phyloP scores from a whole-genome alignment of 1,284 basidiomycete species.

The Boletus subluridellus region DNA sequence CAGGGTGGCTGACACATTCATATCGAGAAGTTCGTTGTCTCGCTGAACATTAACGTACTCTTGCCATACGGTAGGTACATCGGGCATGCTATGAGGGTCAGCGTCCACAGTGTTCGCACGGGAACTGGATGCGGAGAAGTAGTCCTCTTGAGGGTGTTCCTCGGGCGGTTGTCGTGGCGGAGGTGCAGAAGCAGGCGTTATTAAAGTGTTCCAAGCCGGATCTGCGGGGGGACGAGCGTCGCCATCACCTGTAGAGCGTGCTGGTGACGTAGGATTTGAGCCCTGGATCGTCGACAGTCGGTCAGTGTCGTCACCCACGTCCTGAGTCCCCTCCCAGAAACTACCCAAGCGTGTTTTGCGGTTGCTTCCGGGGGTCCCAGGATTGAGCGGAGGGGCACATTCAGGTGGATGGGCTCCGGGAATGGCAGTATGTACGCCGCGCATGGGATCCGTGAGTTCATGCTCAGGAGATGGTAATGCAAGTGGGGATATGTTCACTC shows the following conservation, averaged over 20 bases:
- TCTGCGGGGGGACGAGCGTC: slow-evolving; percentile 11
- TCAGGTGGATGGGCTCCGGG: slow-evolving; percentile 56
- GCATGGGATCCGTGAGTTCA: slow-evolving; percentile 82
- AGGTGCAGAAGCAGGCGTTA: slow-evolving; percentile 20
- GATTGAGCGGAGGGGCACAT: slow-evolving; percentile 29
- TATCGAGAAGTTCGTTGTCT: slow-evolving; percentile 28
- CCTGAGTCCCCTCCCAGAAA: slow-evolving; percentile 68
- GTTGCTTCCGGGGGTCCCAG: slow-evolving; percentile 46
- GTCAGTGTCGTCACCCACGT: slow-evolving; percentile 40
- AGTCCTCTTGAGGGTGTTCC: slow-evolving; percentile 31
- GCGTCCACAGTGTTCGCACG: slow-evolving; percentile 27
- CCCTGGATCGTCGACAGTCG: slow-evolving; percentile 26
- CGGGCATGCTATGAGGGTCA: slow-evolving; percentile 6
- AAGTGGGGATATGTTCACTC: slow-evolving; percentile 73
- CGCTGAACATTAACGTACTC: slow-evolving; percentile 26
- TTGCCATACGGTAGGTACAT: slow-evolving; percentile 28
- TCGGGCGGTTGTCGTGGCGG: slow-evolving; percentile 26
- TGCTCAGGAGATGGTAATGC: slow-evolving; percentile 83
- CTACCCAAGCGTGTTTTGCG: slow-evolving; percentile 58
- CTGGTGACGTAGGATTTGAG: slow-evolving; percentile 28
- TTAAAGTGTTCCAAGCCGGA: slow-evolving; percentile 7
- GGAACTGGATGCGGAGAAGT: slow-evolving; percentile 30
- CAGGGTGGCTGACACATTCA: slow-evolving; percentile 35
- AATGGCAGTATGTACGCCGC: slow-evolving; percentile 61
- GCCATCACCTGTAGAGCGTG: slow-evolving; percentile 7